phyloP scores from a whole-genome alignment of 1,284 basidiomycete species.

The Gomphus bonarii region DNA sequence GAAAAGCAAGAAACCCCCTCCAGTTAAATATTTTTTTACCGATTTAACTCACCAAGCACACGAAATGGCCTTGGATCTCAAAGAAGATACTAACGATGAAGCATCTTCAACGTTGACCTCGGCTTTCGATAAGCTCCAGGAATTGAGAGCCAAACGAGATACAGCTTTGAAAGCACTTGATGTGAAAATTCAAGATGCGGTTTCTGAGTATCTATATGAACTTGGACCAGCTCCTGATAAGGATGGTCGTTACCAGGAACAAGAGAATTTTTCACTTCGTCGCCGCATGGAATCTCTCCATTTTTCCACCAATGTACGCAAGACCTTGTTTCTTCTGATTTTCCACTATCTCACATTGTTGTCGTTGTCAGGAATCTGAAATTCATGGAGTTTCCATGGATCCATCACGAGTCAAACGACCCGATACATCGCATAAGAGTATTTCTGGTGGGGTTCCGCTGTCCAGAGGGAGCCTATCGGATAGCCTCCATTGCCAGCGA shows the following conservation, averaged over 20 bases:
- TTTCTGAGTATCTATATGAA: background rate
- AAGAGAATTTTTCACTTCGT: background rate
- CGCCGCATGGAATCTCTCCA: background rate
- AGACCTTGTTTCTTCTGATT: background rate
- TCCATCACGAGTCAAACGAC: background rate
- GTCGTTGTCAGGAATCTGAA: background rate
- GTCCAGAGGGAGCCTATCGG: background rate
- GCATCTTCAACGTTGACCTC: background rate
- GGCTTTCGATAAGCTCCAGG: background rate
- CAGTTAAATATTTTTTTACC: background rate
- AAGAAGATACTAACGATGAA: background rate
- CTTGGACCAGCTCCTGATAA: background rate
- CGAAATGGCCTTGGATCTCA: background rate
- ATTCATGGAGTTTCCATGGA: background rate
- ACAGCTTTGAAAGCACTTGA: background rate
- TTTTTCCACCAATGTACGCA: background rate
- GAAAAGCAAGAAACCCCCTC: background rate
- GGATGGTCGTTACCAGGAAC: background rate
- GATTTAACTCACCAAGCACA: constrained; percentile 3
- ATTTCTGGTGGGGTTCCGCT: background rate
- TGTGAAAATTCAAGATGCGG: background rate
- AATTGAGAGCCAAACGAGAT: background rate
- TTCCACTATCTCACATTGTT: background rate
- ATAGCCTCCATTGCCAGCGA: background rate
- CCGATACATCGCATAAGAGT: background rate